Percentiles rank a stretch among this genome's conserved stretches.
These are phyloP conservation scores for Psidium guajava DNA, from an alignment of 345 rosid species.

Conservation along the genomic window DNA sequence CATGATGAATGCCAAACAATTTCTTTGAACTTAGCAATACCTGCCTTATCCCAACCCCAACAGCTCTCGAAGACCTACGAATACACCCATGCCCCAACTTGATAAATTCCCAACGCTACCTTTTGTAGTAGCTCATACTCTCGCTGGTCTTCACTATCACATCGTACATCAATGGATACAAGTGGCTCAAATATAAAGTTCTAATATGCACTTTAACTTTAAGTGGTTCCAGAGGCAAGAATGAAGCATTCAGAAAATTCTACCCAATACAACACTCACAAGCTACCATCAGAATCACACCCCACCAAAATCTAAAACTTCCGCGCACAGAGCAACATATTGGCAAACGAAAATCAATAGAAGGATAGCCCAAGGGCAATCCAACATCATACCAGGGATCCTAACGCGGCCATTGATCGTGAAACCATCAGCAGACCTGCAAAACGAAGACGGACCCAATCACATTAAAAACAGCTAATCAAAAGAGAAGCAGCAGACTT, in stretches of 20 bases:
- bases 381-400: constrained; percentile 33
- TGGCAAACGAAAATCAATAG: not conserved
- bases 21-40: not conserved
- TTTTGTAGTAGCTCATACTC: not conserved
- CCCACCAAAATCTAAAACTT: not conserved
- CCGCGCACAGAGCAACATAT: not conserved
- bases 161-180: not conserved
- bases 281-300: not conserved
- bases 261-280: not conserved
- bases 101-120: not conserved
- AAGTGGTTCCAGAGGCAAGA: not conserved
- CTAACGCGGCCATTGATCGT: constrained; percentile 73
- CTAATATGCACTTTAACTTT: not conserved
- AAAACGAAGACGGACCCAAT: not conserved
- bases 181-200: not conserved
- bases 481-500: not conserved
- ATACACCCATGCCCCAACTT: not conserved
- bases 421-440: constrained; percentile 62
- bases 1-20: not conserved
- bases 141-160: not conserved
- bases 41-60: not conserved
- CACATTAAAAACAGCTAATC: not conserved
- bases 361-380: not conserved
- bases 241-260: not conserved
- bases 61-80: not conserved